These are phyloP conservation scores for Daldinia bambusicola DNA, from an alignment of 495 filamentous ascomycete genomes.

Conservation along the genomic window DNA sequence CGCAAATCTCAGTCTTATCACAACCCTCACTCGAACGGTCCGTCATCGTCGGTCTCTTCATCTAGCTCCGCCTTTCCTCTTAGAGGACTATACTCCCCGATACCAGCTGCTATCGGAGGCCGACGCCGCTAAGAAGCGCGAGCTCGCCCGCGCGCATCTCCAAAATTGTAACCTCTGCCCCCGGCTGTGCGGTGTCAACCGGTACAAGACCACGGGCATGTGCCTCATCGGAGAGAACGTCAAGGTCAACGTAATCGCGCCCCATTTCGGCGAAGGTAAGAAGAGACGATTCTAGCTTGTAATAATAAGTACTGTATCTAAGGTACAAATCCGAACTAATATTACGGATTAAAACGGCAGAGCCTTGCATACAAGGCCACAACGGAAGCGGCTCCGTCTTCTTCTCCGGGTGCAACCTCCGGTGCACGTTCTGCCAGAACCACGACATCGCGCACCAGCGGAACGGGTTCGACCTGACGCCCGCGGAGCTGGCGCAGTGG, in stretches of 20 bases:
- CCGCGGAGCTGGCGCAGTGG: slow-evolving; percentile 79
- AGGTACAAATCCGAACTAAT: slow-evolving; percentile 20
- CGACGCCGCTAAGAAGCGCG: slow-evolving; percentile 71
- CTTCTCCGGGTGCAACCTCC: slow-evolving; percentile 74
- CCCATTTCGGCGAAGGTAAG: slow-evolving; percentile 72
- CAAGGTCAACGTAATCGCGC: slow-evolving; percentile 82
- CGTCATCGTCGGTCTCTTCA: slow-evolving; percentile 57
- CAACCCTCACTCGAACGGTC: slow-evolving; percentile 3
- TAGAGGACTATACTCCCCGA: slow-evolving; percentile 76
- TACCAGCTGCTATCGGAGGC: slow-evolving; percentile 69
- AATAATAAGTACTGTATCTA: slow-evolving; percentile 2
- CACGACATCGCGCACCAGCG: slow-evolving; percentile 79
- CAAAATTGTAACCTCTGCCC: slow-evolving; percentile 81
- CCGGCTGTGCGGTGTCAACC: slow-evolving; percentile 75
- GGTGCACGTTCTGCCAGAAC: slow-evolving; percentile 87
- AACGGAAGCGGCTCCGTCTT: slow-evolving; percentile 80
- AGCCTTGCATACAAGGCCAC: slow-evolving; percentile 80
- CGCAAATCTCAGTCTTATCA: slow-evolving; percentile 1
- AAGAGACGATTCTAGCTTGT: slow-evolving; percentile 9
- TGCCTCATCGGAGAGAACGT: slow-evolving; percentile 77
- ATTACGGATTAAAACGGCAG: slow-evolving; percentile 41
- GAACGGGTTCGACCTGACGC: slow-evolving; percentile 78
- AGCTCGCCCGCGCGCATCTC: slow-evolving; percentile 73
- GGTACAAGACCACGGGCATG: slow-evolving; percentile 75
- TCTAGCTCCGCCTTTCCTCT: slow-evolving; percentile 78